A percentile compares a stretch with the other conserved stretches of the same genome.
These are phyloP conservation scores for Aquilaria agallochum DNA, from an alignment of 441 rosid genomes.

Conservation along the genomic window DNA sequence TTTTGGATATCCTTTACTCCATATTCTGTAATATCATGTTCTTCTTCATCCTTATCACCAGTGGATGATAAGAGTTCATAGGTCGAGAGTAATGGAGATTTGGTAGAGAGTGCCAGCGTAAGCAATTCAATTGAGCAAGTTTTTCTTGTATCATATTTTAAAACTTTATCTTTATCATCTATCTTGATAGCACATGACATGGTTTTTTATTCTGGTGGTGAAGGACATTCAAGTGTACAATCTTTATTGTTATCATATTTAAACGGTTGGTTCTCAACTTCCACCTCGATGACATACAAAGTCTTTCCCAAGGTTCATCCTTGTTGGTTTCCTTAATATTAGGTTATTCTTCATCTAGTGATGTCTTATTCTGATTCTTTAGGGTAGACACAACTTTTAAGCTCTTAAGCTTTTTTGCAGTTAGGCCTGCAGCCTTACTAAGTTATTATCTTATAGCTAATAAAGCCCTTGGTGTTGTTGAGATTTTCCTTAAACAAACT, in stretches of 20 bases:
- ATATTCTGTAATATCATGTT: constrained; percentile 27
- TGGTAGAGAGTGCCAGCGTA: constrained; percentile 18
- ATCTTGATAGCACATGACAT: constrained; percentile 51
- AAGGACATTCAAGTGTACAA: constrained; percentile 26
- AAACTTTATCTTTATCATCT: constrained; percentile 27
- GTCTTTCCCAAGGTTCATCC: constrained; percentile 51
- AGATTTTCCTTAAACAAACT: constrained; percentile 28
- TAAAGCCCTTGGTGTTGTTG: constrained; percentile 21
- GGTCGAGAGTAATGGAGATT: constrained; percentile 17
- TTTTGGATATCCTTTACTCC: constrained; percentile 8
- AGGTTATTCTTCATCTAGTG: constrained; percentile 23
- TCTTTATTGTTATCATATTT: constrained; percentile 38
- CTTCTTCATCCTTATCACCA: constrained; percentile 29
- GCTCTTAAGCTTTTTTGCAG: constrained; percentile 26
- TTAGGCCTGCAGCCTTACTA: constrained; percentile 25
- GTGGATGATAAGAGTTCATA: constrained; percentile 24
- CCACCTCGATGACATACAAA: constrained; percentile 52
- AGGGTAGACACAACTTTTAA: constrained; percentile 22
- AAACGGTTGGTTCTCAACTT: constrained; percentile 34
- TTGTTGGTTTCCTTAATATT: constrained; percentile 14
- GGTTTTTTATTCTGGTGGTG: constrained; percentile 39
- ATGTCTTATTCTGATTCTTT: constrained; percentile 22
- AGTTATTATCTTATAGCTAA: constrained; percentile 30
- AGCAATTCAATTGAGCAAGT: constrained; percentile 26
- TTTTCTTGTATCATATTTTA: constrained; percentile 38